Conservation (phyloP, 1,284 basidiomycete genomes). For the Ceratobasidium sp. region DNA sequence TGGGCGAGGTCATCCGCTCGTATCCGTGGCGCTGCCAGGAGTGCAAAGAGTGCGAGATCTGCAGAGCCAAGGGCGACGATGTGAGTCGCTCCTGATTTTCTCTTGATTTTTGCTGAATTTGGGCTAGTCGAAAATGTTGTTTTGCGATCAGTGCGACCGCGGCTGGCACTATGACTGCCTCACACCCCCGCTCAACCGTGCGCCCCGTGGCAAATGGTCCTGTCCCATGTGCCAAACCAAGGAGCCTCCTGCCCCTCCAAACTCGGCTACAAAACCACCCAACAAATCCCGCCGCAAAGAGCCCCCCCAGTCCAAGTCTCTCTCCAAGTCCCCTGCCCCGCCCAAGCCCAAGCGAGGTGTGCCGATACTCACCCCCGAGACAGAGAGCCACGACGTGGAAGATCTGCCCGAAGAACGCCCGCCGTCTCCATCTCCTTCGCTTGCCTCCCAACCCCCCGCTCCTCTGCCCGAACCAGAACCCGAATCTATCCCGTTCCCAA, state of each 20-base stretch:
- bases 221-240: slow-evolving; percentile 65
- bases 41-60: slow-evolving; percentile 93
- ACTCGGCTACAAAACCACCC: slow-evolving; percentile 42
- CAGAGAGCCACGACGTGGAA: slow-evolving; percentile 4
- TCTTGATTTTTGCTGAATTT: slow-evolving; percentile 43
- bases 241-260: slow-evolving; percentile 44
- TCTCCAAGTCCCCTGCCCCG: slow-evolving; percentile 14
- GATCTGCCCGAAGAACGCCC: not conserved
- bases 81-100: slow-evolving; percentile 59
- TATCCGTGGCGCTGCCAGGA: slow-evolving; percentile 91
- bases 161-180: slow-evolving; percentile 94
- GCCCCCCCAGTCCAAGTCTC: not conserved
- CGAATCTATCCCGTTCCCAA: slow-evolving; percentile 7
- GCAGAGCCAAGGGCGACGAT: slow-evolving; percentile 83
- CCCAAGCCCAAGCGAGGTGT: slow-evolving; percentile 26
- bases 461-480: slow-evolving; percentile 1
- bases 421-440: not conserved
- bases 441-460: not conserved
- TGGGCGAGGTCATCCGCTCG: slow-evolving; percentile 62
- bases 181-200: slow-evolving; percentile 68
- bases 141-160: slow-evolving; percentile 95
- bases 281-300: slow-evolving; percentile 21
- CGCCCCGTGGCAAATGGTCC: slow-evolving; percentile 77
- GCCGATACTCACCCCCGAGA: slow-evolving; percentile 32
- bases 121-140: slow-evolving; percentile 75